Base-by-base conservation (phyloP, 495 filamentous ascomycete species). In the Amphirosellinia nigrospora region DNA sequence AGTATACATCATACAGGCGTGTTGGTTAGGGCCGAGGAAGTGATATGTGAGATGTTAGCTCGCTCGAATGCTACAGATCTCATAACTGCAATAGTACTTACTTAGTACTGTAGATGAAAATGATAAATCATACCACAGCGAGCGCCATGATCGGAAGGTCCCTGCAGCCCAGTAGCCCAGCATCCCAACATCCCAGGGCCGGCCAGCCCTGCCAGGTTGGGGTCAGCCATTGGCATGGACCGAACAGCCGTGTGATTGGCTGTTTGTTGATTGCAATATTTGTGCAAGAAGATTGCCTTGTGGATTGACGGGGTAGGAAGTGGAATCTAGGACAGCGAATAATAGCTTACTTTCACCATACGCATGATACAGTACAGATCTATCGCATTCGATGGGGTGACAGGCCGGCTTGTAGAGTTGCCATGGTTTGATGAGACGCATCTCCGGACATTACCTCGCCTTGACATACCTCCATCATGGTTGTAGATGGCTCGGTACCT, bases 171-270 rank as follows among this genome's bases (percentile, higher is more conserved):
- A n/a, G 11, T 19, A 41, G 15, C 43, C 39, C 62, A 39, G 32
- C n/a, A n/a, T n/a, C n/a, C n/a, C n/a, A n/a, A n/a, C 28, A 41
- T 26, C 43, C 39, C 62, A 39, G 32, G 28, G 30, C 63, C 30
- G 53, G 63, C 63, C 30, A 65, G 63, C 63, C 63, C 45, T 65
- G 34, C n/a, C 30, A 4, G 61, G 46, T 23, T 65, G 63, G 62
- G 41, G 63, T 52, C 21, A 30, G 41, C 32, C 63, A 38, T 53
- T 10, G 38, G 36, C 61, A 64, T 64, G 61, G 61, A 45, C 38
- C 43, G 23, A 16, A 10, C 19, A 13, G 63, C 46, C 5, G 30
- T 26, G 30, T 28, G 2, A 53, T 65, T 65, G 63, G 63, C 63
- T 41, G 46, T 52, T 30, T 39, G 16, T 19, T 38, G 53, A 65